phyloP scores from a whole-genome alignment of 441 rosid genomes.

The Daphne laureola region DNA sequence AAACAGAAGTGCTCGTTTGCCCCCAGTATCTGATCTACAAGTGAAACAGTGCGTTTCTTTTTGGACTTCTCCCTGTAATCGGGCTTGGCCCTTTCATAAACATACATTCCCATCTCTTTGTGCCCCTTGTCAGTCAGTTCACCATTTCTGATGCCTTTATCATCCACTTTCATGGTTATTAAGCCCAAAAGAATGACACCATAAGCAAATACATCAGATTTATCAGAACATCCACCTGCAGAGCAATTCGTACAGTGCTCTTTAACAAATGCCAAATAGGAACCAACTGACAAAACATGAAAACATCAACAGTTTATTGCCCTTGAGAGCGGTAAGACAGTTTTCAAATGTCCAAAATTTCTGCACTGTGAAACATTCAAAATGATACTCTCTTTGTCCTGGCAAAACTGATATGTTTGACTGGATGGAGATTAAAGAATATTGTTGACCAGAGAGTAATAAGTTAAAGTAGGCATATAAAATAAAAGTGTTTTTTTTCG shows the following conservation, averaged over 20 bases:
- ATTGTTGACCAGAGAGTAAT: too few relatives aligned
- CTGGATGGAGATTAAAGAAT: too few relatives aligned
- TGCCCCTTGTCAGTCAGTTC: neutral
- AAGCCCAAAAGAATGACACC: neutral
- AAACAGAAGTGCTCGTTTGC: neutral
- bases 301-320: too few relatives aligned
- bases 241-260: neutral
- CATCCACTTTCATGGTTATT: neutral
- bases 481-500: too few relatives aligned
- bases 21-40: neutral
- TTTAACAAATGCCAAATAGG: too few relatives aligned
- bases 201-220: neutral
- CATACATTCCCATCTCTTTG: neutral
- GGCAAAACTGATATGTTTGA: too few relatives aligned
- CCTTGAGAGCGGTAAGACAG: too few relatives aligned
- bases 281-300: too few relatives aligned
- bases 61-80: neutral
- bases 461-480: too few relatives aligned
- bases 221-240: constrained; percentile 1
- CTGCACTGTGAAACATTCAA: too few relatives aligned
- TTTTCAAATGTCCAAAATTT: too few relatives aligned
- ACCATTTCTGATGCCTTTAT: neutral
- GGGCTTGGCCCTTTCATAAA: neutral
- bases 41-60: neutral
- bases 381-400: too few relatives aligned